Evolutionary conservation across 257 asterid species (phyloP).

Genomic region (Dorcoceras hygrometricum): DNA sequence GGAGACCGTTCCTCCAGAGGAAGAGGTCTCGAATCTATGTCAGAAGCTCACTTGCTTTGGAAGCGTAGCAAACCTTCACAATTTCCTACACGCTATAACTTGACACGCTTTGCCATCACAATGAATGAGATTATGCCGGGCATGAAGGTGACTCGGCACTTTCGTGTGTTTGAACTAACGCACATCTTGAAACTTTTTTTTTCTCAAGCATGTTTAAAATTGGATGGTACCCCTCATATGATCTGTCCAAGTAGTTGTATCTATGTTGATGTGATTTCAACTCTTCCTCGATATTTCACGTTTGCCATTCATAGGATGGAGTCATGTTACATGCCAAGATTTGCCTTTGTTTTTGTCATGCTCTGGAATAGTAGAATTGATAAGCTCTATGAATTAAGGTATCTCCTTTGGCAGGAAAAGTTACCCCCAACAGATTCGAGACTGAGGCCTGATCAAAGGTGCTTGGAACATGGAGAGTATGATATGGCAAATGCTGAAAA

Average conservation of each 20-base stretch:
- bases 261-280: neutral
- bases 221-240: neutral
- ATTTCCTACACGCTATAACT: conserved; percentile 79
- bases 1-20: conserved; percentile 69
- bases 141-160: conserved; percentile 48
- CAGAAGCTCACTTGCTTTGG: conserved; percentile 82
- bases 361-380: neutral
- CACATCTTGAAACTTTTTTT: neutral
- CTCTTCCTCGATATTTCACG: neutral
- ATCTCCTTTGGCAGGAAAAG: conserved; percentile 54
- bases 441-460: conserved; percentile 92
- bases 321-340: neutral
- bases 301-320: neutral
- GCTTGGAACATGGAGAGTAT: conserved; percentile 90
- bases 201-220: conserved; percentile 6
- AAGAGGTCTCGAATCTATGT: conserved; percentile 50
- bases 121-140: conserved; percentile 81
- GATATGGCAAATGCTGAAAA: conserved; percentile 83
- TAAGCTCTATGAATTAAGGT: neutral
- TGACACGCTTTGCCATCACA: conserved; percentile 87
- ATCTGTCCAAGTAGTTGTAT: neutral
- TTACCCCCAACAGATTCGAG: conserved; percentile 97
- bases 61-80: conserved; percentile 73
- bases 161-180: conserved; percentile 3
- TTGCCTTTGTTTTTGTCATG: neutral